A percentile compares a stretch with the other conserved stretches of the same genome.
Conservation (phyloP, 2,329 filamentous ascomycete genomes). For the Diaporthe sp. region DNA sequence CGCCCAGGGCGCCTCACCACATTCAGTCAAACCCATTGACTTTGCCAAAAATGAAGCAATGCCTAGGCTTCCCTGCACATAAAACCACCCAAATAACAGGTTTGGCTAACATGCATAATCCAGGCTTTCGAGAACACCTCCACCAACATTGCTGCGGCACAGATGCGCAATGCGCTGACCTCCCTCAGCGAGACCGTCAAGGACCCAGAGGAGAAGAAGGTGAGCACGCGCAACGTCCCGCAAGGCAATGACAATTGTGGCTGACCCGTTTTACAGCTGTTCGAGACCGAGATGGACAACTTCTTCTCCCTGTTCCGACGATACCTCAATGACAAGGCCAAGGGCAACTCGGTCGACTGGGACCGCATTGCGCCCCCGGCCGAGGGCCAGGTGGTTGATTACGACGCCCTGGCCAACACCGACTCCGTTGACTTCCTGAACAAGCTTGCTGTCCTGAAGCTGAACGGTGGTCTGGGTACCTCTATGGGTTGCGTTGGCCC, state of each 20-base stretch:
- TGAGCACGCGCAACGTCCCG: conserved; percentile 56
- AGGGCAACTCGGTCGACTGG: conserved; percentile 97
- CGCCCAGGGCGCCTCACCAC: neutral
- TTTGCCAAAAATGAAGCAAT: neutral
- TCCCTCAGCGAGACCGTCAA: conserved; percentile 90
- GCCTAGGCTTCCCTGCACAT: neutral
- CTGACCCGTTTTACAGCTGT: conserved; percentile 71
- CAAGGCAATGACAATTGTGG: neutral
- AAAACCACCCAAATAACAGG: neutral
- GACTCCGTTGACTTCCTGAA: conserved; percentile 95
- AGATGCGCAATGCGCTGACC: conserved; percentile 99
- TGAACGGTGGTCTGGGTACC: conserved; percentile 98
- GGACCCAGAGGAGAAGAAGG: conserved; percentile 87
- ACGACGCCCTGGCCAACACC: conserved; percentile 88
- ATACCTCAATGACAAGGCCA: conserved; percentile 99
- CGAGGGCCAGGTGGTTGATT: conserved; percentile 93
- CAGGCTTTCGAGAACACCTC: conserved; percentile 99
- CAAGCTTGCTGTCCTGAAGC: conserved; percentile 98
- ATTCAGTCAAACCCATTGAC: neutral
- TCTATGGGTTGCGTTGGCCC: conserved; percentile 99
- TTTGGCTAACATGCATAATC: conserved; percentile 21
- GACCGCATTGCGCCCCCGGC: conserved; percentile 96
- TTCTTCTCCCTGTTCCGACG: conserved; percentile 99
- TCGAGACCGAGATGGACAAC: conserved; percentile 99
- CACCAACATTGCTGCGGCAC: conserved; percentile 95